A percentile compares a stretch with the other conserved stretches of the same genome.
These are phyloP conservation scores for Solanum dulcamara DNA, from an alignment of 257 asterid species.

Conservation along the genomic window DNA sequence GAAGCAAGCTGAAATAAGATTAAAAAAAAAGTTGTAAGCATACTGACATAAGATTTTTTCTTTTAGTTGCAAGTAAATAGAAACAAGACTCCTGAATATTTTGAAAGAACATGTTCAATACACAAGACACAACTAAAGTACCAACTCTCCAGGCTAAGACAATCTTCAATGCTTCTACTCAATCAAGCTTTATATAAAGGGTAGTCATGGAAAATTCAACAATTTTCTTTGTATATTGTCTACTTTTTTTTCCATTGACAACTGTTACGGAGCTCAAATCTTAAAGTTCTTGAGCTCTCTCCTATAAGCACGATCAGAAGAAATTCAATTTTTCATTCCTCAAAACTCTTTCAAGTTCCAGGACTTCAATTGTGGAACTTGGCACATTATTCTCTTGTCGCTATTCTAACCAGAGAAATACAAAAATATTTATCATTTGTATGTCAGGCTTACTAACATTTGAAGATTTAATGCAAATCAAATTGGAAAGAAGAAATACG, in stretches of 20 bases:
- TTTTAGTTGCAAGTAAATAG: background rate
- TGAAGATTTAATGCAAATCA: background rate
- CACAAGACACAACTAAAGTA: background rate
- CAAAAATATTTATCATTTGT: background rate
- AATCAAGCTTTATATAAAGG: background rate
- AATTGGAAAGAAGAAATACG: background rate
- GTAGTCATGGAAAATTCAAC: background rate
- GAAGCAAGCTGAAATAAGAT: background rate
- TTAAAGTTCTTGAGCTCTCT: background rate
- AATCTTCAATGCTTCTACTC: background rate
- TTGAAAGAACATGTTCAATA: background rate
- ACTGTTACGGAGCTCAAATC: background rate
- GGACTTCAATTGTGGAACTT: background rate
- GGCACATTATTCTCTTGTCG: background rate
- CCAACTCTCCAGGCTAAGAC: background rate
- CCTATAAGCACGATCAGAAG: background rate
- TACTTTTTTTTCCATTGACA: background rate
- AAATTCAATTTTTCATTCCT: background rate
- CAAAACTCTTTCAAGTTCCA: background rate
- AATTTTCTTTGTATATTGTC: background rate
- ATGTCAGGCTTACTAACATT: background rate
- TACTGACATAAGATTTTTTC: background rate
- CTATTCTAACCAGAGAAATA: conserved; percentile 11
- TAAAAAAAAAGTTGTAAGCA: background rate
- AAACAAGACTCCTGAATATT: background rate